Base-by-base conservation (phyloP, 305 asterid species). In the Fraxinus greggii region DNA sequence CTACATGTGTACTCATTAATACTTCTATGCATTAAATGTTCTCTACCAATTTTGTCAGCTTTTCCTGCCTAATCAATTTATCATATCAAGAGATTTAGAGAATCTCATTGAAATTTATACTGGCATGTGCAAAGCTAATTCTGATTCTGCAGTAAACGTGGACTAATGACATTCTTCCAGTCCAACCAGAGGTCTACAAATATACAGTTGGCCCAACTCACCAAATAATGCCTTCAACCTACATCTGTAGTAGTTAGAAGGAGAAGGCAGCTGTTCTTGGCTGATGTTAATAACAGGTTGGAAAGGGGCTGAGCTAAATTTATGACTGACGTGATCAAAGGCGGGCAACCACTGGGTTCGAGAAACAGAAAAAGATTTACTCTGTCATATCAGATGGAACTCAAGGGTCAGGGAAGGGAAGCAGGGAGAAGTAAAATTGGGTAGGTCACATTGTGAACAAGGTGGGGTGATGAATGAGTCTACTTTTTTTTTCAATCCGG, bases 1-100 rank as follows among this genome's bases (percentile, higher is more conserved):
- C 51, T 45, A 72, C 83, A 38, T 63, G 78, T 80, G 82, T 69
- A 67, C 19, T 67, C 36, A 15, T 21, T 15, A 67, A 26, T 67
- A 31, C 75, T 29, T 67, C 12, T 67, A 12, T 31, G 38, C 6
- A 67, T 67, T 67, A 67, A 67, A 67, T 67, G 75, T 65, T 65
- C 75, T 26, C 38, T 5, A 67, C 36, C 75, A 67, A 67, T 26
- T 67, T 67, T 28, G 15, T 67, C 75, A 31, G 36, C 36, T 61
- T 61, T 61, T 61, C 31, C 70, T 23, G 75, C 38, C 75, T 13
- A 67, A 29, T 67, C 75, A 67, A 67, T 67, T 28, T 67, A 67
- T 67, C 38, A 28, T 28, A 28, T 67, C 38, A 5, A 67, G 75
- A 67, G 38, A 28, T 67, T 67, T 28, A 26, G 23, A 29, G 21